Conservation (phyloP, 257 asterid genomes). For the Parsonsia alboflavescens region DNA sequence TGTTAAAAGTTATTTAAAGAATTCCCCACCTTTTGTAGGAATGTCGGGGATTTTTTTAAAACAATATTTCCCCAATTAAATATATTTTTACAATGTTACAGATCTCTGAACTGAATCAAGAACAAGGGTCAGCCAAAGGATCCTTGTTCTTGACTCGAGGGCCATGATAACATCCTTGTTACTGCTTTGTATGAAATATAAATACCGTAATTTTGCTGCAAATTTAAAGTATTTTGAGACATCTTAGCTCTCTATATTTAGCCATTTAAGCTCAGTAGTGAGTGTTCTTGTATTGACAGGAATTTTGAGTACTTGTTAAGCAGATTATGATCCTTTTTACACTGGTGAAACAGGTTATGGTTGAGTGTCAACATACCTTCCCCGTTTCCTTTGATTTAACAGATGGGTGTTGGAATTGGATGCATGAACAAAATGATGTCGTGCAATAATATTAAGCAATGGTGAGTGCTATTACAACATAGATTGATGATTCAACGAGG, state of each 20-base stretch:
- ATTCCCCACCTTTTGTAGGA: neutral
- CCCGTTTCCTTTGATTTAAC: neutral
- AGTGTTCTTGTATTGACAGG: neutral
- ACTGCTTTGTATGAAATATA: neutral
- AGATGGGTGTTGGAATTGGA: neutral
- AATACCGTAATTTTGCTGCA: neutral
- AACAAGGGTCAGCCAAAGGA: neutral
- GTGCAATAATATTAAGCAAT: neutral
- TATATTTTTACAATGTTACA: neutral
- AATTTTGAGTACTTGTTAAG: neutral
- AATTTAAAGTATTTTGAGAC: neutral
- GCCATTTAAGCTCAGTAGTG: neutral
- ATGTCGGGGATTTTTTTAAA: neutral
- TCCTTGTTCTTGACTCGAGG: neutral
- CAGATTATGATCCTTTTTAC: neutral
- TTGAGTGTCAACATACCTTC: too few relatives aligned
- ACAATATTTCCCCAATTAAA: neutral
- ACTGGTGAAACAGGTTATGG: neutral
- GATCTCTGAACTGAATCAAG: neutral
- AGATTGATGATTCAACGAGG: neutral
- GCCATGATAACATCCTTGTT: neutral
- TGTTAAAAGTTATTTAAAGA: neutral
- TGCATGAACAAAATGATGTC: neutral
- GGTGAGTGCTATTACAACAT: neutral
- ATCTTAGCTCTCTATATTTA: neutral